Conservation (phyloP, 2,329 filamentous ascomycete species). For the Neonectria hederae region DNA sequence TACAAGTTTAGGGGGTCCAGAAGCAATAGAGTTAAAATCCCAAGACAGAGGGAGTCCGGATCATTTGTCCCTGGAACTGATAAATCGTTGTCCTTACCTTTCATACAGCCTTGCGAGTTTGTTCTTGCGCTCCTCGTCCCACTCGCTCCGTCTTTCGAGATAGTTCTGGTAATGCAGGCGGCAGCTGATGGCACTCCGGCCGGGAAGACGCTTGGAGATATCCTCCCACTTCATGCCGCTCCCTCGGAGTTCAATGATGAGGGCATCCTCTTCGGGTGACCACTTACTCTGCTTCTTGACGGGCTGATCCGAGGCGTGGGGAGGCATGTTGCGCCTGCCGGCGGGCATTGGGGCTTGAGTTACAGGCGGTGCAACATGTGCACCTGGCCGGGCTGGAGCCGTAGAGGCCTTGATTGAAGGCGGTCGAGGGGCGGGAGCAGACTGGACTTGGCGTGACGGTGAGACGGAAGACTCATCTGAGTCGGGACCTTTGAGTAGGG, state of each 20-base stretch:
- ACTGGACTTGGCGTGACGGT: constrained; percentile 46
- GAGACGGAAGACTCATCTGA: constrained; percentile 74
- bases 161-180: constrained; percentile 98
- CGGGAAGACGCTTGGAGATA: constrained; percentile 89
- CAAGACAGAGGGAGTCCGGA: neutral
- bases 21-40: neutral
- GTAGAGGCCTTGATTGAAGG: constrained; percentile 36
- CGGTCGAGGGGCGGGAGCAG: constrained; percentile 20
- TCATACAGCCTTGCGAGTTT: constrained; percentile 95
- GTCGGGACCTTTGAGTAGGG: constrained; percentile 81
- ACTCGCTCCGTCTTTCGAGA: constrained; percentile 89
- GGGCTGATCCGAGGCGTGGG: constrained; percentile 70
- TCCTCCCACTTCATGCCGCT: constrained; percentile 99
- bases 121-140: constrained; percentile 98
- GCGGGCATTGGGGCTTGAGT: constrained; percentile 46
- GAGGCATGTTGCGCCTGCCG: constrained; percentile 48
- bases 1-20: neutral
- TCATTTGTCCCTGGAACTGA: neutral
- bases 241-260: constrained; percentile 90
- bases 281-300: constrained; percentile 97
- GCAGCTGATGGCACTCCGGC: constrained; percentile 92
- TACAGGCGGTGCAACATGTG: constrained; percentile 43
- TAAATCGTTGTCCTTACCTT: constrained; percentile 66
- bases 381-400: constrained; percentile 34
- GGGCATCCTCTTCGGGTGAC: constrained; percentile 91